These are phyloP conservation scores for Debaryomyces hansenii DNA, from an alignment of 805 yeast species.

Conservation along the genomic window DNA sequence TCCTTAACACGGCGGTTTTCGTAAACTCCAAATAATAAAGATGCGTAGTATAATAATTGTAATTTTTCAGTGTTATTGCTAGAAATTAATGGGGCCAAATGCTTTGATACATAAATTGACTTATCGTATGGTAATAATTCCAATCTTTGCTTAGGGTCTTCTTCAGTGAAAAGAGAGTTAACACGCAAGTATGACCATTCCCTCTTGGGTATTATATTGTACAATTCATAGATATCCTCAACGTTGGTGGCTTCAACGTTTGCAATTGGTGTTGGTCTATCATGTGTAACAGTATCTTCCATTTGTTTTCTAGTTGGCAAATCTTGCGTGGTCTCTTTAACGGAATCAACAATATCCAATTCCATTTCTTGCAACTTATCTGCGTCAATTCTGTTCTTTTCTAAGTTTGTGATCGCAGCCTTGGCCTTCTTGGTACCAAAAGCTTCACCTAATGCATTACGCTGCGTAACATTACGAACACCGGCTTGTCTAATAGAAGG, in stretches of 20 bases:
- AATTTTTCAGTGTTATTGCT: constrained; percentile 53
- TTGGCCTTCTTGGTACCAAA: constrained; percentile 97
- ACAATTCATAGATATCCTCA: constrained; percentile 78
- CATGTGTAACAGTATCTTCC: constrained; percentile 54
- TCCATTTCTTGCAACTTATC: constrained; percentile 74
- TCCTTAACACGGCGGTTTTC: constrained; percentile 63
- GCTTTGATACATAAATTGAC: constrained; percentile 56
- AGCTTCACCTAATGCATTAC: constrained; percentile 89
- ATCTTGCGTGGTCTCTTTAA: constrained; percentile 64
- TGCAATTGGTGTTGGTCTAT: constrained; percentile 82
- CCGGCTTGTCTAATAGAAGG: constrained; percentile 64
- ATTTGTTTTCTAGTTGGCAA: constrained; percentile 73
- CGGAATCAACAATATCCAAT: constrained; percentile 77
- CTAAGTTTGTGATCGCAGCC: constrained; percentile 78
- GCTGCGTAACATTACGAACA: constrained; percentile 53
- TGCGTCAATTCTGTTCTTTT: constrained; percentile 83
- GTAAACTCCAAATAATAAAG: constrained; percentile 79
- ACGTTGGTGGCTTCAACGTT: constrained; percentile 78
- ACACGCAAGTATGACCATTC: constrained; percentile 68
- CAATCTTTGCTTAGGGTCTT: constrained; percentile 45
- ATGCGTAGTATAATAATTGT: constrained; percentile 75
- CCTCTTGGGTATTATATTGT: constrained; percentile 63
- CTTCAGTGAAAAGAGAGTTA: constrained; percentile 57
- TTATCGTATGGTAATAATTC: constrained; percentile 63
- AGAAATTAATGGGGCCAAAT: constrained; percentile 37